Base-by-base conservation (phyloP, 495 filamentous ascomycete genomes). In the Apodospora peruviana region DNA sequence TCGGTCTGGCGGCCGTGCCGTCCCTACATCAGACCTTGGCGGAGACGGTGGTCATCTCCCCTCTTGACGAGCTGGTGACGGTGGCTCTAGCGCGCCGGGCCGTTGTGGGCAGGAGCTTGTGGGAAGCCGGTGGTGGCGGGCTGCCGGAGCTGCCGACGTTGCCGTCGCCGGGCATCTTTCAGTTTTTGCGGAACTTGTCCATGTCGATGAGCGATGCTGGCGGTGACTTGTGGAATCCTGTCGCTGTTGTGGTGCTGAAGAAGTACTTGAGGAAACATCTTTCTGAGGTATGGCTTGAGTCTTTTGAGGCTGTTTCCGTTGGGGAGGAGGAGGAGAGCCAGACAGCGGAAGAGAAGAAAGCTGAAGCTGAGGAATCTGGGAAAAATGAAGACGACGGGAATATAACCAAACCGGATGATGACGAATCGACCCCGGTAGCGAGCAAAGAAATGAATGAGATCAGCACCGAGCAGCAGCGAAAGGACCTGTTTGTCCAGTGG, bases 171-270 rank as follows among this genome's bases (percentile, higher is more conserved):
- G 74, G 76, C 22, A 77, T 82, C 2, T 94, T 96, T 63, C 78
- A 77, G 51, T 85, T 91, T 45, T 60, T 96, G 36, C 79, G 83
- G 23, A 77, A 74, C 25, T 57, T 96, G 20, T 70, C 78, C 8
- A 64, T 67, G 32, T 68, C 74, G 1, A 94, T 98, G 90, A 76
- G 76, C 29, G 67, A 71, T 11, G 70, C 71, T 9, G 93, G 93
- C 1, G 67, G 70, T 25, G 93, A 97, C 57, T 62, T 97, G 8
- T 98, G 93, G 93, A 91, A 83, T 47, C 77, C 81, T 2, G 77
- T 74, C 2, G 86, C 86, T 0, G 78, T 90, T 0, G 54, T 57
- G 8, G 69, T 72, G 2, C 56, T 97, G 38, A 94, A 91, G 67
- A 48, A 51, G 8, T 47, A 64, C 25, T 57, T 88, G 11, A 57